These are phyloP conservation scores for Solanum corneliomulleri DNA, from an alignment of 257 asterid genomes.

Conservation along the genomic window DNA sequence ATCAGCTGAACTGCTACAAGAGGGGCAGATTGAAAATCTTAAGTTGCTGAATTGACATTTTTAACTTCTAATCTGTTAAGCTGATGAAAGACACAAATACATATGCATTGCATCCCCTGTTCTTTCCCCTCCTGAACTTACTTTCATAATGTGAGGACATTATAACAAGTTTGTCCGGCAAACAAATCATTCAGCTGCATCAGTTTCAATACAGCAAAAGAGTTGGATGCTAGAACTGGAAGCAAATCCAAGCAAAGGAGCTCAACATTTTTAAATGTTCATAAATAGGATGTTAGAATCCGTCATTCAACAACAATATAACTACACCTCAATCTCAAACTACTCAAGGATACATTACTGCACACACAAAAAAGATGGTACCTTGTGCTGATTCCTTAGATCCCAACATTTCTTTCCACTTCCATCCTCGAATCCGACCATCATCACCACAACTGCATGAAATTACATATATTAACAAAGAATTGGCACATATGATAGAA, in stretches of 20 bases:
- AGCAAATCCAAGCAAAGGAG: neutral
- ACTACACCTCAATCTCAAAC: neutral
- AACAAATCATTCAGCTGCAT: neutral
- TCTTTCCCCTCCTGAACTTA: neutral
- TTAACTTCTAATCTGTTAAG: neutral
- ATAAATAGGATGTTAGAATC: neutral
- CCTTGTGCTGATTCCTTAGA: constrained; percentile 34
- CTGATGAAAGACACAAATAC: neutral
- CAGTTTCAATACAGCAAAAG: neutral
- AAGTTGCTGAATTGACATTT: neutral
- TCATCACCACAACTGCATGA: constrained; percentile 89
- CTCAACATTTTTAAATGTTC: neutral
- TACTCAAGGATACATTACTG: neutral
- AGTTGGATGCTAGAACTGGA: neutral
- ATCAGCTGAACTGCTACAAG: neutral
- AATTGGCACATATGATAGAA: neutral
- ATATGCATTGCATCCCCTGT: neutral
- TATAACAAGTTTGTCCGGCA: neutral
- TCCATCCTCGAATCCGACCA: constrained; percentile 94
- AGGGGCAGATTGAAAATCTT: neutral
- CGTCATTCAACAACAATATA: neutral
- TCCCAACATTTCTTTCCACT: constrained; percentile 49
- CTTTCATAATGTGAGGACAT: neutral
- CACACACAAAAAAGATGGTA: constrained; percentile 14
- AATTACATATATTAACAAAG: neutral